phyloP scores from a whole-genome alignment of 2,329 filamentous ascomycete species.

The Nannizziopsis arthrosporioides region DNA sequence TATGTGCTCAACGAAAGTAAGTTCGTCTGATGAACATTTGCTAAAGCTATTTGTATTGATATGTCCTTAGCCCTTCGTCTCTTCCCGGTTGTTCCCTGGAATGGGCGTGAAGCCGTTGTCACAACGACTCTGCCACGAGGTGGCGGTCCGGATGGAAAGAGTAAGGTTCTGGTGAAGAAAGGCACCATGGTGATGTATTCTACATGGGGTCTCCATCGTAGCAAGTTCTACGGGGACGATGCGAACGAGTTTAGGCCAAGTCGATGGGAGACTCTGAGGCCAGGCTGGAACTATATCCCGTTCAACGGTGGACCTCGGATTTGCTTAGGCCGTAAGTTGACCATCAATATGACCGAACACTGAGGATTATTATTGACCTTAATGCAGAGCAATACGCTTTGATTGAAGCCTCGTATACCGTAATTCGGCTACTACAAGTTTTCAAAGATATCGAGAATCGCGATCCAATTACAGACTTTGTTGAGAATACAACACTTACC shows the following conservation, averaged over 20 bases:
- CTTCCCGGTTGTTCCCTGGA: slow-evolving; percentile 45
- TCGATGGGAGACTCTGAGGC: slow-evolving; percentile 41
- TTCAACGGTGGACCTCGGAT: slow-evolving; percentile 45
- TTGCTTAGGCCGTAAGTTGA: slow-evolving; percentile 35
- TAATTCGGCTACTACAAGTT: slow-evolving; percentile 32
- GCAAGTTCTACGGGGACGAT: slow-evolving; percentile 39
- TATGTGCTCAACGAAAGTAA: slow-evolving; percentile 29
- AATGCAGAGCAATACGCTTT: slow-evolving; percentile 43
- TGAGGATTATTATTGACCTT: background rate
- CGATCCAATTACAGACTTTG: slow-evolving; percentile 10
- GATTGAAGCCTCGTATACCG: slow-evolving; percentile 45
- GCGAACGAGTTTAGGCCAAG: slow-evolving; percentile 40
- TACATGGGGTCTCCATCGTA: slow-evolving; percentile 41
- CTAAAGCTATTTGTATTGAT: background rate
- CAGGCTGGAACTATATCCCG: slow-evolving; percentile 44
- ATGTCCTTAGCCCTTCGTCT: slow-evolving; percentile 36
- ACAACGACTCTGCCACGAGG: slow-evolving; percentile 42
- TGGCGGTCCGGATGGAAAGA: slow-evolving; percentile 37
- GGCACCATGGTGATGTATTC: slow-evolving; percentile 35
- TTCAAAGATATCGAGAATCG: slow-evolving; percentile 15
- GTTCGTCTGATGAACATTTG: background rate
- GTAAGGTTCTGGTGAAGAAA: slow-evolving; percentile 38
- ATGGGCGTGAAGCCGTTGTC: slow-evolving; percentile 39
- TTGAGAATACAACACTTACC: slow-evolving; percentile 13
- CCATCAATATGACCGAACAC: background rate